phyloP scores from a whole-genome alignment of 305 asterid genomes.

The Fraxinus velutina region DNA sequence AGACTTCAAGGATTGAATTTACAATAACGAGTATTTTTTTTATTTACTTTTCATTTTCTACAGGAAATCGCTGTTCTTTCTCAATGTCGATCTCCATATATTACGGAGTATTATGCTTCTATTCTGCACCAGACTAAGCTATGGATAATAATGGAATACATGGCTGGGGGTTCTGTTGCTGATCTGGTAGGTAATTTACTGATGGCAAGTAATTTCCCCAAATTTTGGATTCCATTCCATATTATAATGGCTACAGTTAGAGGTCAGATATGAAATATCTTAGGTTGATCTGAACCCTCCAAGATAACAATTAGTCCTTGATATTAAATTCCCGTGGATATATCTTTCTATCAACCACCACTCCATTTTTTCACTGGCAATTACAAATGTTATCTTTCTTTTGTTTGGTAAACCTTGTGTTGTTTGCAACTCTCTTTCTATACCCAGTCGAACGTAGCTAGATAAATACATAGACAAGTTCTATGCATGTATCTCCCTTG shows the following conservation, averaged over 20 bases:
- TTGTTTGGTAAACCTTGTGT: not conserved
- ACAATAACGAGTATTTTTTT: not conserved
- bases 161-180: slow-evolving; percentile 99
- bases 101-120: slow-evolving; percentile 89
- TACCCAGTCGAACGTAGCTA: not conserved
- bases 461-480: not conserved
- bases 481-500: slow-evolving; percentile 14
- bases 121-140: slow-evolving; percentile 74
- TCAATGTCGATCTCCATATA: slow-evolving; percentile 85
- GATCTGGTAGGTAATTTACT: slow-evolving; percentile 62
- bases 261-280: slow-evolving; percentile 6
- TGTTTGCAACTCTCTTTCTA: not conserved
- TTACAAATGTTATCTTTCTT: not conserved
- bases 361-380: slow-evolving; percentile 7
- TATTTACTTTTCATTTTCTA: slow-evolving; percentile 32
- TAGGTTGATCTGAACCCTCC: slow-evolving; percentile 5
- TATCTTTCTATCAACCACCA: slow-evolving; percentile 9
- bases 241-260: not conserved
- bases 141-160: slow-evolving; percentile 96
- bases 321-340: not conserved
- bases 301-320: slow-evolving; percentile 4
- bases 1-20: slow-evolving; percentile 16
- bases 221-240: slow-evolving; percentile 2
- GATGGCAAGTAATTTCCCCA: not conserved
- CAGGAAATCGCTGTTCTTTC: slow-evolving; percentile 93